A percentile compares a stretch with the other conserved stretches of the same genome.
Evolutionary conservation across 2,329 filamentous ascomycete species (phyloP).

Genomic region (Nannizzia gypsea): DNA sequence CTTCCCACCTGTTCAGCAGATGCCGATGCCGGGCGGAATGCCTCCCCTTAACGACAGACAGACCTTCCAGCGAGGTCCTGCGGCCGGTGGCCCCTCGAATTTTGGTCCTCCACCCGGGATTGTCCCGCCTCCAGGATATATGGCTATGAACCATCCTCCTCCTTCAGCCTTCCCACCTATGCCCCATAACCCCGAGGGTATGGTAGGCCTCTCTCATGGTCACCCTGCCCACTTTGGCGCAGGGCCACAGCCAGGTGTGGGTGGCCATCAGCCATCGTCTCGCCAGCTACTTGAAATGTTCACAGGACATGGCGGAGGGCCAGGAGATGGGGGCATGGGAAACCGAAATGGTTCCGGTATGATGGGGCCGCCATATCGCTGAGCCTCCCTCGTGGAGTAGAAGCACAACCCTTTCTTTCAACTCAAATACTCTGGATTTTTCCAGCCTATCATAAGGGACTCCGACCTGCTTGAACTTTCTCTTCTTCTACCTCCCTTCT

Average conservation of each 20-base stretch:
- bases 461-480: not conserved
- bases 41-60: constrained; percentile 27
- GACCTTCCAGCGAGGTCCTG: constrained; percentile 24
- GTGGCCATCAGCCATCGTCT: constrained; percentile 26
- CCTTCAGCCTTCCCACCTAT: constrained; percentile 29
- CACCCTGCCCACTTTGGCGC: constrained; percentile 27
- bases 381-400: not conserved
- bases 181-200: constrained; percentile 27
- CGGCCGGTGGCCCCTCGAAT: constrained; percentile 19
- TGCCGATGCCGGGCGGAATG: constrained; percentile 26
- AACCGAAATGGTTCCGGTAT: constrained; percentile 11
- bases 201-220: constrained; percentile 28
- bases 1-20: constrained; percentile 24
- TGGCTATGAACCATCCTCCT: constrained; percentile 28
- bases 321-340: constrained; percentile 9
- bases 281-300: constrained; percentile 36
- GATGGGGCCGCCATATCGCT: constrained; percentile 17
- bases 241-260: constrained; percentile 27
- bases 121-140: constrained; percentile 36
- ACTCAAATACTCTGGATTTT: not conserved
- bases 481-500: not conserved
- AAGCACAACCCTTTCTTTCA: not conserved
- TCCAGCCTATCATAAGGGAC: not conserved
- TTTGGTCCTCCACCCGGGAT: constrained; percentile 33
- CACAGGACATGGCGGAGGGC: constrained; percentile 26